Base-by-base conservation (phyloP, 2,329 filamentous ascomycete genomes). In the Hypoxylon sp. region DNA sequence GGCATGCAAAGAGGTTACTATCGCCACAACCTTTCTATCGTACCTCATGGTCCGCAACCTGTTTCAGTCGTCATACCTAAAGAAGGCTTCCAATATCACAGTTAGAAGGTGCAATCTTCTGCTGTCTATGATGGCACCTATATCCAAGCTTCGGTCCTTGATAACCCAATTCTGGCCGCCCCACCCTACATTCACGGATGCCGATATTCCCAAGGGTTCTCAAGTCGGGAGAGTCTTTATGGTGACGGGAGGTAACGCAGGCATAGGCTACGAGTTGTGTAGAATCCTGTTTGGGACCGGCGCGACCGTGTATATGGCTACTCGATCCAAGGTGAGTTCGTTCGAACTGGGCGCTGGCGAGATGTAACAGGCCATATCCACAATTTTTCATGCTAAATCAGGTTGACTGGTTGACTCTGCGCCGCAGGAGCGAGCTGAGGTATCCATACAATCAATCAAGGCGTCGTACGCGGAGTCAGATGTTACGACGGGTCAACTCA, bases 281-380 rank as follows among this genome's bases (percentile, higher is more conserved):
- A 82, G 82, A 57, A 82, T 89, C 1, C 80, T 90, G 3, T 89
- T 88, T 72, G 73, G 75, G 0, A 82, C 80, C 2, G 84, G 86
- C 19, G 87, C 79, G 19, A 88, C 81, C 0, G 80, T 88, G 8
- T 89, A 89, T 73, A 76, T 88, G 56, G 84, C 85, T 7, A 82
- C 81, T 1, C 82, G 86, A 51, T 79, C 75, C 1, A 70, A 74
- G 68, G 75, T 74, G 15, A 31, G 68, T 59, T 27, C 31, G 32
- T 51, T 55, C 42, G 44, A 51, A 56, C 19, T 39, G 19, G 50
- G 8, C n/a, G 39, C 32, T 31, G 46, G 35, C 19, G 51, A 48
- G 10, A 60, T 24, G 31, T 27, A 51, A 57, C 19, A 24, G 17
- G 44, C 32, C 13, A 13, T 60, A 37, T 53, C 39, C 54, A 21